A percentile compares a stretch with the other conserved stretches of the same genome.
Evolutionary conservation across 2,329 filamentous ascomycete species (phyloP).

Genomic region (Hypocrella siamensis): DNA sequence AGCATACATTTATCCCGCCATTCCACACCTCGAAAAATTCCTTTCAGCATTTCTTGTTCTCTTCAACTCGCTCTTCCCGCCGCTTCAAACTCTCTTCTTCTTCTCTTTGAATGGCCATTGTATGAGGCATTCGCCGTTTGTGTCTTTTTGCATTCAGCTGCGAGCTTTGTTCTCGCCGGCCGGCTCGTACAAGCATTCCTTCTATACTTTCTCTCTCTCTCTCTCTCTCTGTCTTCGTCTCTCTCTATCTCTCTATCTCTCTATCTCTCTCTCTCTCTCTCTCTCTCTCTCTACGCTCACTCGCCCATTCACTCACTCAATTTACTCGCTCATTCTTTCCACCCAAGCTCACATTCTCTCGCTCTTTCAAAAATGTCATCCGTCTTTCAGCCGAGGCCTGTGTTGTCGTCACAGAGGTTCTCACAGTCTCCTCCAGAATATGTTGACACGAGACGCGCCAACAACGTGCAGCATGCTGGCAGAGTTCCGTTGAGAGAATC

Average conservation of each 20-base stretch:
- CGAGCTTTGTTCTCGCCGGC: constrained; percentile 13
- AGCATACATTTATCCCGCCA: constrained; percentile 26
- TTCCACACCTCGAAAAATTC: constrained; percentile 27
- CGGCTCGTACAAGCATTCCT: constrained; percentile 16
- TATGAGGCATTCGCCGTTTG: constrained; percentile 12
- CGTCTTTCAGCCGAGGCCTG: constrained; percentile 26
- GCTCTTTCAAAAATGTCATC: constrained; percentile 18
- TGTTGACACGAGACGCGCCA: constrained; percentile 27
- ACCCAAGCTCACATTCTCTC: no score
- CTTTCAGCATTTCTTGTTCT: constrained; percentile 26
- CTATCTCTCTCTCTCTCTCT: no score
- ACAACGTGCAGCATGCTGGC: constrained; percentile 13
- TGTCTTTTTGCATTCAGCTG: constrained; percentile 2
- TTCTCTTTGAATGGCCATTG: constrained; percentile 13
- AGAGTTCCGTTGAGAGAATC: constrained; percentile 35
- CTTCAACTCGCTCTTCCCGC: constrained; percentile 17
- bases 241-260: no score
- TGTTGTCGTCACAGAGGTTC: constrained; percentile 35
- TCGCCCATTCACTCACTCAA: no score
- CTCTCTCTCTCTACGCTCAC: no score
- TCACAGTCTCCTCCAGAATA: constrained; percentile 29
- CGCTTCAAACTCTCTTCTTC: constrained; percentile 7
- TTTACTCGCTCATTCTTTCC: no score
- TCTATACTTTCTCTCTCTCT: constrained; percentile 9
- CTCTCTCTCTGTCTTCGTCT: no score